phyloP scores from a whole-genome alignment of 2,329 filamentous ascomycete species.

The Colletotrichum sp. region DNA sequence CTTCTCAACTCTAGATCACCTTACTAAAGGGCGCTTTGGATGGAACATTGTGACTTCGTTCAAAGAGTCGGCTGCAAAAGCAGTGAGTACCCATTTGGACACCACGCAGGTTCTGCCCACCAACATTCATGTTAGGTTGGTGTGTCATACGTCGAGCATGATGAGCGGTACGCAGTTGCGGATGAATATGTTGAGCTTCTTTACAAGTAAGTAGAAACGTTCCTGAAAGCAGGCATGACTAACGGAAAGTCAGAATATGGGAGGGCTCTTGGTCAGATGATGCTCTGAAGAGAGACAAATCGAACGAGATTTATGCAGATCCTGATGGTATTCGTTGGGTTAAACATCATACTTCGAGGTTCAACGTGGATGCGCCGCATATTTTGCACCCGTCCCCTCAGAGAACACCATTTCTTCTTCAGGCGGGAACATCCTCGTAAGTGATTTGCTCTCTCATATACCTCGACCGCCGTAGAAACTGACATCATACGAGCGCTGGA shows the following conservation, averaged over 20 bases:
- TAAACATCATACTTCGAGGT: not conserved
- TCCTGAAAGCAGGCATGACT: not conserved
- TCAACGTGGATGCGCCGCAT: not conserved
- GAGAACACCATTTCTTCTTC: constrained; percentile 61
- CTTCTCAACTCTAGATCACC: constrained; percentile 66
- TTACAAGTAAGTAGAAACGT: constrained; percentile 63
- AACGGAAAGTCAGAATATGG: not conserved
- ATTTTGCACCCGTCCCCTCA: constrained; percentile 52
- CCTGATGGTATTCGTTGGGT: not conserved
- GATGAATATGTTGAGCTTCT: constrained; percentile 67
- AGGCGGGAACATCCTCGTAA: constrained; percentile 61
- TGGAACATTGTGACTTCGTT: constrained; percentile 71
- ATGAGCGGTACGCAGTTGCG: constrained; percentile 64
- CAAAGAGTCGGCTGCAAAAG: constrained; percentile 56
- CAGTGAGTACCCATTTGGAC: not conserved
- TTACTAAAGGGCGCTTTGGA: constrained; percentile 64
- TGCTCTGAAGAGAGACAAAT: not conserved
- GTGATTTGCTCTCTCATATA: not conserved
- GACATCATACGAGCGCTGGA: constrained; percentile 42
- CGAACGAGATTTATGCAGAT: not conserved
- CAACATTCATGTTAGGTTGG: not conserved
- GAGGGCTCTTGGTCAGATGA: constrained; percentile 4
- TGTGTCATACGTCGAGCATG: constrained; percentile 48
- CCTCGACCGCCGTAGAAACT: not conserved
- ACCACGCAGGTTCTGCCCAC: not conserved